Evolutionary conservation across 1,284 basidiomycete species (phyloP), one percentile per base, ranked within the genome.

Genomic region (Cronartium quercuum): DNA sequence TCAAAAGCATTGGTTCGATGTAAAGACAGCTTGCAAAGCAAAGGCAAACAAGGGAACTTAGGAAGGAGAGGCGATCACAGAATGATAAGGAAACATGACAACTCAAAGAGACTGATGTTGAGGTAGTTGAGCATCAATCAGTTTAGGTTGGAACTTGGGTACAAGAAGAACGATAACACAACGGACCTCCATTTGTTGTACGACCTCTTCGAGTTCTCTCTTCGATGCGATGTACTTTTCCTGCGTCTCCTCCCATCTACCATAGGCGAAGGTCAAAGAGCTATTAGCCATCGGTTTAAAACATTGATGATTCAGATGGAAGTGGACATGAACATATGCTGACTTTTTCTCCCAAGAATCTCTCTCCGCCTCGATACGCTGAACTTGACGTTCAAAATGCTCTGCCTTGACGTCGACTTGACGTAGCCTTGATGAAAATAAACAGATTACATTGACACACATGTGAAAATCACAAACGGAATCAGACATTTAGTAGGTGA

Each of bases 331-430:
- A 37, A 81, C 81, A 78, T 83, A 82, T 75, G 94, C 93, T 85
- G 88, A 91, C 85, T 97, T 98, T 86, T 89, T 87, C 87, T 98
- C 95, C 92, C 91, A 93, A 68, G 84, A 82, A 82, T 97, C 94
- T 76, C 94, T 89, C 83, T 99, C 96, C 82, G 91, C 89, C 83
- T 98, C 94, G 76, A 88, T 85, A 69, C 91, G 88, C 78, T 88
- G 86, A 29, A 97, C 88, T 81, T 96, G 92, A 71, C 94, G 88
- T 84, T 98, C 95, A 83, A 94, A 96, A 85, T 98, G 93, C 83
- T 99, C 96, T 29, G 96, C 94, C 86, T 98, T 98, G 84, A 98
- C 91, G 82, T 99, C 96, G 75, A 95, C 92, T 82, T 97, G 93
- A 78, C 96, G 88, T 79, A 99, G 86, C 83, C 94, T 98, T 58